Conservation (phyloP, 1,139 yeast genomes). For the Geotrichum siamense region DNA sequence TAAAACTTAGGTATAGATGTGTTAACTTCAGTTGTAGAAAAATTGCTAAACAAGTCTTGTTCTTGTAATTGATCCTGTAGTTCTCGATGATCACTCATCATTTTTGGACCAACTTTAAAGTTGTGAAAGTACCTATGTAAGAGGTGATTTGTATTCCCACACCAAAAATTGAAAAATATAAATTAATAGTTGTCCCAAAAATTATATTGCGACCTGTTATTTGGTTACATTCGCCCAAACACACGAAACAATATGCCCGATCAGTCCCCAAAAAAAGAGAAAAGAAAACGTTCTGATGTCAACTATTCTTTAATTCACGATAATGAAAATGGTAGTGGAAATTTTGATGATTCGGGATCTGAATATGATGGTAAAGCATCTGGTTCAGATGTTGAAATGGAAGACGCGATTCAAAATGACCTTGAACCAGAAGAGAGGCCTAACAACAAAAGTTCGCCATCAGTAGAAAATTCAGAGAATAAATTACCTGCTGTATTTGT, state of each 20-base stretch:
- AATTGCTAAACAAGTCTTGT: slow-evolving; percentile 3
- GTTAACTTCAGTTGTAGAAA: no score
- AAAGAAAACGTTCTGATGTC: slow-evolving; percentile 21
- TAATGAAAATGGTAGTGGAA: slow-evolving; percentile 10
- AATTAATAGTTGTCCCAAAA: no score
- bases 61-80: slow-evolving; percentile 3
- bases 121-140: no score
- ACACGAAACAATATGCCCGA: neutral
- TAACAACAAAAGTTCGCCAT: neutral
- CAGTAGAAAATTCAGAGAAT: no score
- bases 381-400: slow-evolving; percentile 19
- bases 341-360: no score
- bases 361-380: no score
- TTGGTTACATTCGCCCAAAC: neutral
- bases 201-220: neutral
- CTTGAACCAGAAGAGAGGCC: neutral
- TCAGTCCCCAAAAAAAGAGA: no score
- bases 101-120: neutral
- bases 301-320: slow-evolving; percentile 25
- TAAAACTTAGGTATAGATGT: no score
- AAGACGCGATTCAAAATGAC: neutral
- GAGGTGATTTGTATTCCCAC: no score
- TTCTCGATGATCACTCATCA: neutral
- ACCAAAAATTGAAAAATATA: no score
- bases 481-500: no score